Conservation (phyloP, 2,329 filamentous ascomycete genomes). For the Penicillium polonicum region DNA sequence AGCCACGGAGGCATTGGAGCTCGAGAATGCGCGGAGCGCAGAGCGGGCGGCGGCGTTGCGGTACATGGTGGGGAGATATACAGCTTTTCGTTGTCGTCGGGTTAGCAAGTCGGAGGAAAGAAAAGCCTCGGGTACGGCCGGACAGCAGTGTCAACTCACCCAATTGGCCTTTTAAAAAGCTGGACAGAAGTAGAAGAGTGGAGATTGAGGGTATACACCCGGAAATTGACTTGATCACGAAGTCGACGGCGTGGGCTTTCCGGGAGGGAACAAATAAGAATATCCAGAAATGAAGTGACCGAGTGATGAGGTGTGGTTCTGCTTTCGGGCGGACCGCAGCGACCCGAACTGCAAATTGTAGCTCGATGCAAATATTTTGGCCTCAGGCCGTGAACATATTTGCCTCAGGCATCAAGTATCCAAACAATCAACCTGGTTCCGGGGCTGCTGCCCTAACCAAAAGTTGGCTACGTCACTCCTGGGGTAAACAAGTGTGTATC, state of each 20-base stretch:
- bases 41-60: slow-evolving; percentile 48
- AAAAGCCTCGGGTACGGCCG: slow-evolving; percentile 35
- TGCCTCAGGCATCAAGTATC: slow-evolving; percentile 27
- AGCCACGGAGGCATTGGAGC: slow-evolving; percentile 44
- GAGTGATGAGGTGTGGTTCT: slow-evolving; percentile 34
- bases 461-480: slow-evolving; percentile 30
- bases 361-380: background rate
- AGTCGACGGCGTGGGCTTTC: slow-evolving; percentile 38
- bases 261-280: slow-evolving; percentile 33
- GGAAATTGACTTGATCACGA: slow-evolving; percentile 29
- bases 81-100: slow-evolving; percentile 32
- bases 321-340: slow-evolving; percentile 27
- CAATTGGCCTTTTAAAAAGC: slow-evolving; percentile 34
- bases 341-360: slow-evolving; percentile 28
- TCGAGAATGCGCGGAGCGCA: slow-evolving; percentile 44
- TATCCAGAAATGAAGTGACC: slow-evolving; percentile 36
- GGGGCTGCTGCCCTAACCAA: slow-evolving; percentile 25
- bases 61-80: slow-evolving; percentile 41
- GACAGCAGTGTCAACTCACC: slow-evolving; percentile 22
- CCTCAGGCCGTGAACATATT: background rate
- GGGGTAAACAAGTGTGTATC: slow-evolving; percentile 24
- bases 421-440: background rate
- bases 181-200: slow-evolving; percentile 25
- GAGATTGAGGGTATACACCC: slow-evolving; percentile 35
- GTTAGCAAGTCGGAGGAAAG: slow-evolving; percentile 30